A percentile compares a stretch with the other conserved stretches of the same genome.
These are phyloP conservation scores for Aspergillus ochraceoroseus DNA, from an alignment of 2,329 filamentous ascomycete species.

Conservation along the genomic window DNA sequence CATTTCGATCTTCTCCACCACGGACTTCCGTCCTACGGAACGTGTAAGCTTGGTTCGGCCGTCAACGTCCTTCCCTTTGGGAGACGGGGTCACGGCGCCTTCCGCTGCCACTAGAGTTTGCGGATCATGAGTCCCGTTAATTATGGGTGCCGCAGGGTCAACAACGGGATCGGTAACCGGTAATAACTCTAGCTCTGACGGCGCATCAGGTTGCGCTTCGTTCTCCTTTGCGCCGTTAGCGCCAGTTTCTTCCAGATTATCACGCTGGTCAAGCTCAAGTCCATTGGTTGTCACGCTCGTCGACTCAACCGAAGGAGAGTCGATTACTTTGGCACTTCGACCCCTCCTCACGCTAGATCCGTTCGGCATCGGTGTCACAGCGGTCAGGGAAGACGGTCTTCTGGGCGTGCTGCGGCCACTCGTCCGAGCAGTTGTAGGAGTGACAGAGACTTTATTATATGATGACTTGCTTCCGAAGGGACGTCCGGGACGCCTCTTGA, in stretches of 20 bases:
- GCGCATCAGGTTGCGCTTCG: slow-evolving; percentile 3
- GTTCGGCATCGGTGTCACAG: slow-evolving; percentile 30
- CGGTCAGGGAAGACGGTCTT: slow-evolving; percentile 28
- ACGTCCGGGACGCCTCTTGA: slow-evolving; percentile 38
- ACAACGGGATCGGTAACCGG: slow-evolving; percentile 32
- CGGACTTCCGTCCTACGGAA: slow-evolving; percentile 22
- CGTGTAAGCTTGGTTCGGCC: slow-evolving; percentile 18
- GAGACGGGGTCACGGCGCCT: slow-evolving; percentile 9
- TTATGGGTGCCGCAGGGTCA: slow-evolving; percentile 8
- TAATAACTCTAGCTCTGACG: slow-evolving; percentile 9
- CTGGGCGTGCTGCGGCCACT: slow-evolving; percentile 38
- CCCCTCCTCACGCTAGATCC: slow-evolving; percentile 32
- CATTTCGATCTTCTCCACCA: slow-evolving; percentile 25
- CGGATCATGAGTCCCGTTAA: slow-evolving; percentile 16
- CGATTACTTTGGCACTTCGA: slow-evolving; percentile 33
- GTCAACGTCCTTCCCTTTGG: slow-evolving; percentile 17
- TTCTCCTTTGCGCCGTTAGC: slow-evolving; percentile 6
- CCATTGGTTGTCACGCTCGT: slow-evolving; percentile 25
- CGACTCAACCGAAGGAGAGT: slow-evolving; percentile 29
- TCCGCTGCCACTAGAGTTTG: slow-evolving; percentile 7
- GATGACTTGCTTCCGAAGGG: slow-evolving; percentile 34
- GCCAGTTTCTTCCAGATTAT: slow-evolving; percentile 11
- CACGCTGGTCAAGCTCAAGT: slow-evolving; percentile 18
- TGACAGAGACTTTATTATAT: slow-evolving; percentile 24
- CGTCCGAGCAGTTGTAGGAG: slow-evolving; percentile 33